These are phyloP conservation scores for Exophiala oligosperma DNA, from an alignment of 2,329 filamentous ascomycete species.

Conservation along the genomic window DNA sequence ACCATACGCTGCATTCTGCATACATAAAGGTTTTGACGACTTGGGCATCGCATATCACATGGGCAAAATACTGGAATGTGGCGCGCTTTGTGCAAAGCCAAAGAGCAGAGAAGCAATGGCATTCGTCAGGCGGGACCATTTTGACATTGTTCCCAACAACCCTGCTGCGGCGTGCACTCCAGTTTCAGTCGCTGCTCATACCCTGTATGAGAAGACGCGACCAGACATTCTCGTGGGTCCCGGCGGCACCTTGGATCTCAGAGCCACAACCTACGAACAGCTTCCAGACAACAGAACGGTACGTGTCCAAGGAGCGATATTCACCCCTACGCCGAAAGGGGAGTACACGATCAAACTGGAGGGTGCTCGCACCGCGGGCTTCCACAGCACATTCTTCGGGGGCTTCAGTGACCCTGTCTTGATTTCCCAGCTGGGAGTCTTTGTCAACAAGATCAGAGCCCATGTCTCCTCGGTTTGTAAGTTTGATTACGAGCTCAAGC, in stretches of 20 bases:
- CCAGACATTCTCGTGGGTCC: slow-evolving; percentile 54
- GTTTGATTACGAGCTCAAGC: background rate
- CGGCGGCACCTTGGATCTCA: slow-evolving; percentile 49
- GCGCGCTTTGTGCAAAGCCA: slow-evolving; percentile 48
- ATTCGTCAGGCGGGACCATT: slow-evolving; percentile 46
- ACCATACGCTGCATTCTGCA: slow-evolving; percentile 32
- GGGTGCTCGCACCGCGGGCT: slow-evolving; percentile 44
- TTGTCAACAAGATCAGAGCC: slow-evolving; percentile 35
- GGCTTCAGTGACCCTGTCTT: slow-evolving; percentile 49
- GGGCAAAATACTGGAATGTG: slow-evolving; percentile 60
- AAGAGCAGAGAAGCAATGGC: slow-evolving; percentile 47
- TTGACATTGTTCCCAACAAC: slow-evolving; percentile 49
- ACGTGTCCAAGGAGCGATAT: slow-evolving; percentile 44
- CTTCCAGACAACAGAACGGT: slow-evolving; percentile 35
- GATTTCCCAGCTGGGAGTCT: slow-evolving; percentile 41
- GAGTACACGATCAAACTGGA: slow-evolving; percentile 48
- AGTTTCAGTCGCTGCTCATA: slow-evolving; percentile 53
- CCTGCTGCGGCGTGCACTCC: slow-evolving; percentile 47
- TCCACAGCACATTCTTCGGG: slow-evolving; percentile 49
- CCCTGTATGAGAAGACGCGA: slow-evolving; percentile 56
- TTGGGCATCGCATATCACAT: slow-evolving; percentile 49
- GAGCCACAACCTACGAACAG: slow-evolving; percentile 45
- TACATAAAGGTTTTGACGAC: background rate
- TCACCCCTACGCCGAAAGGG: slow-evolving; percentile 40
- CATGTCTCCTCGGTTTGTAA: background rate